Conservation (phyloP, 768 basidiomycete species). For the Hericium erinaceus region DNA sequence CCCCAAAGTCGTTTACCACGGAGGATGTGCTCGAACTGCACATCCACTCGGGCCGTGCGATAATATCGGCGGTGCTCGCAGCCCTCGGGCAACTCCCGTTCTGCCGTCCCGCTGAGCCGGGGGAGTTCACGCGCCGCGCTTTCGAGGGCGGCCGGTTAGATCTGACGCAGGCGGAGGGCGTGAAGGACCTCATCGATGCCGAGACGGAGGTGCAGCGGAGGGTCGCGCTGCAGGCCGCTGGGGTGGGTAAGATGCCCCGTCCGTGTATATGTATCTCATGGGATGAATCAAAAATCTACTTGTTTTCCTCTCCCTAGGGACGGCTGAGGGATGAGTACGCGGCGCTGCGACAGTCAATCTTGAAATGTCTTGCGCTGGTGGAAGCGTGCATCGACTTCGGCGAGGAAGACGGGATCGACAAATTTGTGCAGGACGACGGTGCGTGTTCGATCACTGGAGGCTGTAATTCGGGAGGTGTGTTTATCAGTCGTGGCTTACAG, state of each 20-base stretch:
- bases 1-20: slow-evolving; percentile 73
- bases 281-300: too few relatives aligned
- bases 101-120: slow-evolving; percentile 72
- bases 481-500: slow-evolving; percentile 26
- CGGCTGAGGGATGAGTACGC: too few relatives aligned
- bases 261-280: background rate
- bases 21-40: slow-evolving; percentile 81
- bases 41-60: slow-evolving; percentile 77
- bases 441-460: slow-evolving; percentile 2
- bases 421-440: slow-evolving; percentile 72
- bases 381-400: slow-evolving; percentile 93
- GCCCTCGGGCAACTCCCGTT: slow-evolving; percentile 53
- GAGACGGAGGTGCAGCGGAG: slow-evolving; percentile 79
- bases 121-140: slow-evolving; percentile 84
- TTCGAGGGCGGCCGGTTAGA: slow-evolving; percentile 76
- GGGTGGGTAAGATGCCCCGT: slow-evolving; percentile 35
- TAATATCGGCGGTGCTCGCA: slow-evolving; percentile 59
- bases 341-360: slow-evolving; percentile 25
- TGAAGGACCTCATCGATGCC: slow-evolving; percentile 81
- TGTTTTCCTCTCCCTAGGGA: too few relatives aligned
- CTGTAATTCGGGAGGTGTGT: background rate
- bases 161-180: slow-evolving; percentile 81
- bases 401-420: slow-evolving; percentile 84
- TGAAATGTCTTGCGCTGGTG: slow-evolving; percentile 65
- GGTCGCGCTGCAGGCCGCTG: slow-evolving; percentile 58